Evolutionary conservation across 495 filamentous ascomycete species (phyloP), one percentile per base, ranked within the genome.

Genomic region (Daldinia loculata): DNA sequence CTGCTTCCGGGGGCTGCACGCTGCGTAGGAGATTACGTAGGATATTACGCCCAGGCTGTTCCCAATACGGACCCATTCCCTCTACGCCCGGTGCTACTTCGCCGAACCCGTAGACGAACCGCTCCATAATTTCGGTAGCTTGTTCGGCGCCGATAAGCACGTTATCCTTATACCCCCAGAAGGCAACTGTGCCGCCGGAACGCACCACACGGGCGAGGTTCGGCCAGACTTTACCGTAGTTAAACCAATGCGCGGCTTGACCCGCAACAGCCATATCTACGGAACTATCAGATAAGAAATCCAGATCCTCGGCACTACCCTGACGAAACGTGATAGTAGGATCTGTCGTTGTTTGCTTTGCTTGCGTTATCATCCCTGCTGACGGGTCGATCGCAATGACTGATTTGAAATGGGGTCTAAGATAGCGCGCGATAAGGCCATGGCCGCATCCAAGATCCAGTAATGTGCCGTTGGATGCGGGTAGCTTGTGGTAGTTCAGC

Each of bases 161-260:
- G 67, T 81, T 83, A 68, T 90, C 89, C 63, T 85, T 87, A 65
- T 91, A 90, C 4, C 88, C 87, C 87, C 87, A 89, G 63, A 86
- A 86, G 0, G 87, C 86, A 14, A 91, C 55, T 5, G 86, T 87
- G 19, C 88, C 89, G 22, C 84, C 85, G 2, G 70, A 75, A 48
- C 85, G 80, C 5, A 90, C 67, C 1, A 88, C 80, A 7, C 85
- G 78, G 11, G 77, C 77, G 59, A 91, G 78, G 61, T 88, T 87
- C 5, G 80, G 80, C 83, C 86, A 90, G 8, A 84, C 79, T 22
- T 76, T 76, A 9, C 57, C 38, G 67, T 84, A 84, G 65, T 89
- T 81, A 73, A 91, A 90, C 89, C 88, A 91, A 72, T 91, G 89
- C 69, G 86, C 89, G 15, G 88, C 86, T 68, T 91, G 87, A 4